Evolutionary conservation across 306 rosid species (phyloP), one percentile per base, ranked within the genome.

Genomic region (Casuarina glauca): DNA sequence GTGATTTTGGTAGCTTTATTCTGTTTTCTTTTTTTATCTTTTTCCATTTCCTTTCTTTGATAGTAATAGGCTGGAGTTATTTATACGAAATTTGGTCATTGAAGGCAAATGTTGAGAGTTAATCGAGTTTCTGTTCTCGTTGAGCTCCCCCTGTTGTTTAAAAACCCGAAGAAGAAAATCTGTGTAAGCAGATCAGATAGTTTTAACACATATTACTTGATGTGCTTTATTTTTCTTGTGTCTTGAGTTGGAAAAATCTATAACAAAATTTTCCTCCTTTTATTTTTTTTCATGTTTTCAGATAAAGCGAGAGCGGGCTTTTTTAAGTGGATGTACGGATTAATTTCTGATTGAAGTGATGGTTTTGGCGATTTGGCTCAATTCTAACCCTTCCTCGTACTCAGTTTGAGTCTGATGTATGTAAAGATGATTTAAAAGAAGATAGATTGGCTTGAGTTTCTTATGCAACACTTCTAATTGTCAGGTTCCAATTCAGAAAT

Each of bases 401-500:
- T 58, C 20, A 7, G 44, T 12, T 75, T 36, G 36, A 49, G 55
- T 41, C 46, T 12, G 51, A 70, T 67, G 63, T 69, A 50, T 51
- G 52, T 26, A 60, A 42, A 35, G 57, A 35, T 46, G 10, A 39
- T 70, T 61, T 44, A 55, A 74, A 15, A 55, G 55, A 20, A 73
- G 54, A 71, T 55, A 20, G 15, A n/a, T 69, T 58, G 13, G 55
- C 51, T 75, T 35, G 44, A 16, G 13, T 66, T 39, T 66, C n/a
- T 58, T 79, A 54, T 62, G 45, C 76, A 74, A 45, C 35, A 5
- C 68, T 16, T 52, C 76, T 48, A 76, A 35, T 19, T 55, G 66
- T 73, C 63, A 81, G 84, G 79, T 81, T 41, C 36, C 39, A 72
- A 71, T 39, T 73, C 70, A 51, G 73, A 78, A 57, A 74, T 77